Evolutionary conservation across 352 stramenopile genomes (phyloP), one percentile per base, ranked within the genome.

Genomic region (Globisporangium apiculatum): DNA sequence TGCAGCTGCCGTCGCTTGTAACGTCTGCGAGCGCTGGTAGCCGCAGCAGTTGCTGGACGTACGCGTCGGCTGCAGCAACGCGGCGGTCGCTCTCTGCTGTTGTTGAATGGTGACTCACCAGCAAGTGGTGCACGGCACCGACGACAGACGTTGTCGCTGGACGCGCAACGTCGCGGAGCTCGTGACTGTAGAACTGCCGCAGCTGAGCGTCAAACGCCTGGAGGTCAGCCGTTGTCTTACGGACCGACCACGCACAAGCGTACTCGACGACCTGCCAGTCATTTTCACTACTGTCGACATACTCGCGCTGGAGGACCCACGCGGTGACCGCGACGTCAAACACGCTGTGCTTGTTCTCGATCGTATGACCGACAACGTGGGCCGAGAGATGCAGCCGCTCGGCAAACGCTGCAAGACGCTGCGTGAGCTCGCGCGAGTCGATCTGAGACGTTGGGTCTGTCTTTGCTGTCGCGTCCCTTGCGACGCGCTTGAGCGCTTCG

Each of bases 221-320:
- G 9, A 88, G 58, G 52, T 87, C 68, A 1, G 69, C 63, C 17
- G 66, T 72, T 0, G 71, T 77, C 56, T 84, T 85, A 5, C n/a
- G 15, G 35, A 86, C 17, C 36, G 56, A 64, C 80, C 80, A 89
- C 14, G 66, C 53, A 11, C 71, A 83, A 10, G 80, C 67, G 65
- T 91, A 89, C 60, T 91, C 76, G 59, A 85, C 61, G 52, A 89
- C 61, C 51, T 88, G 67, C 80, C 80, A 89, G 40, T 43, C 40
- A 12, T 12, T 43, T 43, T 43, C 11, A 12, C 4, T 43, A 14
- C 7, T 3, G 10, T 54, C 36, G 8, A 73, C 66, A 35, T 83
- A 69, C 58, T 91, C 80, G 7, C 76, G 70, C 48, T 77, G 64
- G 36, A 91, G 67, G 55, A 79, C 79, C 80, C 80, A 91, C 9